Evolutionary conservation across 352 stramenopile species (phyloP), one percentile per base, ranked within the genome.

Genomic region (Phytophthora ohioensis): DNA sequence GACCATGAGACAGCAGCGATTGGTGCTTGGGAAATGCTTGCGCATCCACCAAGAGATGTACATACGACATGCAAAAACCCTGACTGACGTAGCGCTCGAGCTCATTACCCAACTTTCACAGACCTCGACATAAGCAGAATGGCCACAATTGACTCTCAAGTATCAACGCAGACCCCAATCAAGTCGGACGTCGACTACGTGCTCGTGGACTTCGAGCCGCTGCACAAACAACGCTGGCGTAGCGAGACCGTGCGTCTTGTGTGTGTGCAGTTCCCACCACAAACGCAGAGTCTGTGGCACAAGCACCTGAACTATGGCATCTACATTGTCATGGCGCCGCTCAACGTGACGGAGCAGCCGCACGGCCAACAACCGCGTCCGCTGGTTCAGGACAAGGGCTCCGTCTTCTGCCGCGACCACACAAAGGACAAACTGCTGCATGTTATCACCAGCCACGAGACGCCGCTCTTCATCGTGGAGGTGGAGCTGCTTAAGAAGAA

Each of bases 391-490:
- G 45, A 58, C 34, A 73, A 75, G 10, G 74, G 76, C 38, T 69
- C 64, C 13, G 75, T 88, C 6, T 82, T 88, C 63, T 88, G 80
- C 46, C 77, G 78, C 9, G 79, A 88, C 62, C 80, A 88, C 65
- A 82, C 73, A 9, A 67, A 75, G 39, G 79, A 87, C 72, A 66
- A 76, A 21, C 59, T 84, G 10, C 67, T 81, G 46, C 79, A 89
- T 17, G 65, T 85, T 11, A 71, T 84, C 13, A 66, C 51, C 5
- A 82, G 69, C 2, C 27, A 48, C 13, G 69, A 80, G 5, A 41
- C 61, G 10, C 69, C 71, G 27, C 69, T 82, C 35, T 71, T 77
- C 61, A 89, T 87, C 54, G 73, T 88, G 34, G 78, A 85, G 32
- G 78, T 89, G 27, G 81, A 89, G 69, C 67, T 89, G 12, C 66